Percentiles rank a stretch among this genome's conserved stretches.
These are phyloP conservation scores for Xylaria sp. DNA, from an alignment of 495 filamentous ascomycete species.

Conservation along the genomic window DNA sequence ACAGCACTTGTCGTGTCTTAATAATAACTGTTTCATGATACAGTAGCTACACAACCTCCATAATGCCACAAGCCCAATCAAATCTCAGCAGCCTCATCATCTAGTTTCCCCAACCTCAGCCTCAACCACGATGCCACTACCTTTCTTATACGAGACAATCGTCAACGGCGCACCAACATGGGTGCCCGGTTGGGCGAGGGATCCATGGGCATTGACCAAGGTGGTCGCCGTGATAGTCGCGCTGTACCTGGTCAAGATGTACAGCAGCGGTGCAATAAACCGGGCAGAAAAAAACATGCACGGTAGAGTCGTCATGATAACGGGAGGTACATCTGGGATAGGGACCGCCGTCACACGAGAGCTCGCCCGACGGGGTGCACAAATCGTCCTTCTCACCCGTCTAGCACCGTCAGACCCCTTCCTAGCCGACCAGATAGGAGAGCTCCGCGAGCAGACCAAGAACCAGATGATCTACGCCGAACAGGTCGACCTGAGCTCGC, in stretches of 20 bases:
- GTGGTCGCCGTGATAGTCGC: constrained; percentile 62
- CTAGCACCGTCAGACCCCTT: constrained; percentile 83
- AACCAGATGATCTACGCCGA: constrained; percentile 96
- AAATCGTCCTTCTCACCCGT: constrained; percentile 88
- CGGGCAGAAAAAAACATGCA: constrained; percentile 86
- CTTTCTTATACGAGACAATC: constrained; percentile 67
- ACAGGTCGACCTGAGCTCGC: constrained; percentile 84
- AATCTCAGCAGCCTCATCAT: constrained; percentile 5
- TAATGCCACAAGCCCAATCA: background rate
- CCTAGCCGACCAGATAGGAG: constrained; percentile 88
- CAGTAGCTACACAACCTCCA: constrained; percentile 22
- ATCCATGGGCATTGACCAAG: constrained; percentile 63
- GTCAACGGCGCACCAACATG: constrained; percentile 67
- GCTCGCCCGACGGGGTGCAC: constrained; percentile 84
- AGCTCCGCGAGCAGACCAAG: constrained; percentile 76
- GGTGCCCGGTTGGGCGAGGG: constrained; percentile 64
- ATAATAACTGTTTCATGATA: constrained; percentile 29
- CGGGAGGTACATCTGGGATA: constrained; percentile 93
- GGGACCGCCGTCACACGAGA: constrained; percentile 75
- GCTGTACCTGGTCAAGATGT: constrained; percentile 75
- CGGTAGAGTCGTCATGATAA: constrained; percentile 90
- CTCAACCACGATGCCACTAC: constrained; percentile 73
- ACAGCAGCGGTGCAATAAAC: constrained; percentile 77
- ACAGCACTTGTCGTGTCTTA: background rate
- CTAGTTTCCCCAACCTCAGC: background rate